Conservation (phyloP, 768 basidiomycete species). For the Lentinula boryana region DNA sequence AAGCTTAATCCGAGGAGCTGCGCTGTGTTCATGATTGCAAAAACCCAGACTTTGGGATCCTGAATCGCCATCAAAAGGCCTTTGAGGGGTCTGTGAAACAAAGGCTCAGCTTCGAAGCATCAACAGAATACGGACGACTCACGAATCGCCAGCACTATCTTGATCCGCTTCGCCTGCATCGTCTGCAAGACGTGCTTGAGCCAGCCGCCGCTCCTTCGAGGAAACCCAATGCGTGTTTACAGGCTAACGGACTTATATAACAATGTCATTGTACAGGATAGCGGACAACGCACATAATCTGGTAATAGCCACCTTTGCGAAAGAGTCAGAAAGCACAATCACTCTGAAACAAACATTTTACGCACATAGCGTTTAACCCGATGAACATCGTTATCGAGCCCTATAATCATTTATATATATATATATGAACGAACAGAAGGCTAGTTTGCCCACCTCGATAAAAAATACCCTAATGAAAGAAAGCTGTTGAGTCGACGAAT, state of each 20-base stretch:
- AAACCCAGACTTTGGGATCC: slow-evolving; percentile 48
- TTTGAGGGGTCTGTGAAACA: slow-evolving; percentile 30
- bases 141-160: slow-evolving; percentile 56
- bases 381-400: slow-evolving; percentile 59
- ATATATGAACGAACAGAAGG: background rate
- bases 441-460: slow-evolving; percentile 43
- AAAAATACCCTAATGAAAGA: slow-evolving; percentile 51
- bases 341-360: background rate
- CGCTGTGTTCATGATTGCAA: slow-evolving; percentile 44
- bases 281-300: slow-evolving; percentile 39
- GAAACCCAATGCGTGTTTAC: slow-evolving; percentile 58
- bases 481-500: background rate
- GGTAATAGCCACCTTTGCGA: slow-evolving; percentile 46
- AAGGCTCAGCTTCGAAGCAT: background rate
- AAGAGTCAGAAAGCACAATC: background rate
- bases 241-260: slow-evolving; percentile 29
- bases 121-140: slow-evolving; percentile 16
- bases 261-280: background rate
- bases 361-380: slow-evolving; percentile 47
- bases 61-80: slow-evolving; percentile 53
- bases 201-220: slow-evolving; percentile 44
- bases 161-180: slow-evolving; percentile 64
- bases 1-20: slow-evolving; percentile 54
- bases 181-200: slow-evolving; percentile 60
- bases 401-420: slow-evolving; percentile 20